Evolutionary conservation across 495 filamentous ascomycete species (phyloP).

Genomic region (Acidomyces sp.): DNA sequence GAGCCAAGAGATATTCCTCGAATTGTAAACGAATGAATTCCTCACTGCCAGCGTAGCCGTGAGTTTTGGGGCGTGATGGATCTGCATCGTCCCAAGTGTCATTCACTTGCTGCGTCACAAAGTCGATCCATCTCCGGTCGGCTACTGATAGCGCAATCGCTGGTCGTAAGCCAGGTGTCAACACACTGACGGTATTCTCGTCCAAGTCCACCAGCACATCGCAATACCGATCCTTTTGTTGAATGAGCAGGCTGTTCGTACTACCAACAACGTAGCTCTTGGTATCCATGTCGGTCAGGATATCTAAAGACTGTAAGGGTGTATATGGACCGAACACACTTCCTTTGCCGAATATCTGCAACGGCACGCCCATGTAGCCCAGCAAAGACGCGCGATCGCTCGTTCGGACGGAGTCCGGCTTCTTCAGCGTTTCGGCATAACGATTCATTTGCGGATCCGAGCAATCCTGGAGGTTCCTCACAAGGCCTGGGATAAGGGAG

Average conservation of each 20-base stretch:
- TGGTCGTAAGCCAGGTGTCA: constrained; percentile 59
- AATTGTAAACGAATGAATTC: constrained; percentile 97
- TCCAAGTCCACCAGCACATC: constrained; percentile 96
- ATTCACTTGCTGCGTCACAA: constrained; percentile 79
- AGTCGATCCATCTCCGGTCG: constrained; percentile 93
- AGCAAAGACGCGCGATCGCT: constrained; percentile 89
- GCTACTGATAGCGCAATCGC: constrained; percentile 72
- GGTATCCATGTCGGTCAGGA: constrained; percentile 85
- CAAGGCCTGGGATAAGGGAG: constrained; percentile 81
- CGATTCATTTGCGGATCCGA: constrained; percentile 79
- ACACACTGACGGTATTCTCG: constrained; percentile 73
- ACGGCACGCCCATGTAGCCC: constrained; percentile 82
- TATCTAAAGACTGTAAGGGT: constrained; percentile 85
- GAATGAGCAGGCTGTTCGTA: constrained; percentile 83
- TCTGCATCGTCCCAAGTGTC: constrained; percentile 94
- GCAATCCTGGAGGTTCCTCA: constrained; percentile 76
- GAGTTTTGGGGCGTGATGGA: constrained; percentile 75
- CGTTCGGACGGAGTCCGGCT: constrained; percentile 75
- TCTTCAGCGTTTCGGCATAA: constrained; percentile 60
- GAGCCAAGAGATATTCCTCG: constrained; percentile 86
- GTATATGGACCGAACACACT: constrained; percentile 96
- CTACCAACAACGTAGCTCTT: constrained; percentile 97
- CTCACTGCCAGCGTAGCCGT: constrained; percentile 92
- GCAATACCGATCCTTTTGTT: constrained; percentile 94
- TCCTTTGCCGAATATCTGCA: constrained; percentile 94